Base-by-base conservation (phyloP, 2,329 filamentous ascomycete genomes). In the Microcera coccophila region DNA sequence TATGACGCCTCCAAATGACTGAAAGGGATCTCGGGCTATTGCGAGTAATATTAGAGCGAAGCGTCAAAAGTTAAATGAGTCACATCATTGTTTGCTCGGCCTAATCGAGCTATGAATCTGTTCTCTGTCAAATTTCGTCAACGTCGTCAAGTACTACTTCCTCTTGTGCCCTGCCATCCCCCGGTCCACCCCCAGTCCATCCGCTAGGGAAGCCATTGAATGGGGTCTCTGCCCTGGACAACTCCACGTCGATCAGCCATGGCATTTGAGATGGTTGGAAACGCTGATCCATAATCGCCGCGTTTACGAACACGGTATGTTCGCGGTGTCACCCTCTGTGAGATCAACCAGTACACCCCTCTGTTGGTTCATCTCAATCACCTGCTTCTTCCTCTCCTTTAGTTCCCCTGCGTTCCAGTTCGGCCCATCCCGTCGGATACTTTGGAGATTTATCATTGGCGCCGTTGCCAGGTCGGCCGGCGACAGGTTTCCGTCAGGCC, bases 231-330 rank as follows among this genome's bases (percentile, higher is more conserved):
- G 48, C 47, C 21, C 38, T 47, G 5, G 51, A 57, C 26, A 81
- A 59, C 19, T 73, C 67, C 5, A 79, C 45, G 10, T 78, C 70
- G 4, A 81, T 59, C 3, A 81, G 15, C 75, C 75, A 82, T 1
- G 76, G 72, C 14, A 70, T 56, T 32, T 82, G 75, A 9, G 61
- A 52, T 10, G 68, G 64, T n/a, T 57, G 44, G 15, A 72, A 67
- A 5, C 60, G 45, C 3, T 65, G 54, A 3, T 73, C 66, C 61
- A 78, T 65, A 19, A 82, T 72, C 0, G 80, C 67, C 1, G 78
- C 78, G 56, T 83, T 84, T 9, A 84, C 64, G 53, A 83, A 81
- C 5, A 82, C 55, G 0, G 79, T 83, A 49, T 80, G 69, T 32
- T 64, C 2, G 51, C 54, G 18, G 56, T 47, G n/a, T 53, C 44